These are phyloP conservation scores for Trypanosoma vivax DNA, from an alignment of 208 protist genomes.

Conservation along the genomic window DNA sequence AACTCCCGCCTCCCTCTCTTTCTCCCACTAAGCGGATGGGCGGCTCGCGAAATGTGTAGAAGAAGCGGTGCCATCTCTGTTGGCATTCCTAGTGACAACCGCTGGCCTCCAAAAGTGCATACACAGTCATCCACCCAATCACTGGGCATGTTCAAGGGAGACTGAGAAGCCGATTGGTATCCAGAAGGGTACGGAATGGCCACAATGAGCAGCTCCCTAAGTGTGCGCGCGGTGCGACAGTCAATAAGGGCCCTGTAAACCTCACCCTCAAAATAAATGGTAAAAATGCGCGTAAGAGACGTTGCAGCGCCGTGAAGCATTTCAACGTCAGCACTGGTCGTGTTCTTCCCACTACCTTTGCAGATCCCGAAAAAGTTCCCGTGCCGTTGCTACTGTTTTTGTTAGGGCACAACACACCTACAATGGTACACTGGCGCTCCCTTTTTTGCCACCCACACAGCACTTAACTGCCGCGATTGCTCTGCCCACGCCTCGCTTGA, in stretches of 20 bases:
- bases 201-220: constrained; percentile 9
- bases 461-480: background rate
- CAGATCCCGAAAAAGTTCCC: background rate
- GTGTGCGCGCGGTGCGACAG: constrained; percentile 10
- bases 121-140: constrained; percentile 15
- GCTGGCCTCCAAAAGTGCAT: constrained; percentile 18
- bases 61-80: constrained; percentile 13
- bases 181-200: constrained; percentile 1
- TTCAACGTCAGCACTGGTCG: background rate
- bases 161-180: background rate
- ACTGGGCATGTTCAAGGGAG: background rate
- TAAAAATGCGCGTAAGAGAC: constrained; percentile 10
- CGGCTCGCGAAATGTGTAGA: constrained; percentile 6
- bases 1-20: background rate
- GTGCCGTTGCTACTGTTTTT: no score
- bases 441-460: background rate
- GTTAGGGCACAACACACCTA: no score
- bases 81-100: constrained; percentile 9
- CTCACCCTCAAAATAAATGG: constrained; percentile 13
- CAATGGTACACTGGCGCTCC: background rate
- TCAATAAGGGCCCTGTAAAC: constrained; percentile 5
- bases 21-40: background rate
- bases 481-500: no score
- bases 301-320: background rate
- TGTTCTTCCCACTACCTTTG: background rate